Evolutionary conservation across 495 filamentous ascomycete species (phyloP).

Genomic region (Beverwykella pulmonaria): DNA sequence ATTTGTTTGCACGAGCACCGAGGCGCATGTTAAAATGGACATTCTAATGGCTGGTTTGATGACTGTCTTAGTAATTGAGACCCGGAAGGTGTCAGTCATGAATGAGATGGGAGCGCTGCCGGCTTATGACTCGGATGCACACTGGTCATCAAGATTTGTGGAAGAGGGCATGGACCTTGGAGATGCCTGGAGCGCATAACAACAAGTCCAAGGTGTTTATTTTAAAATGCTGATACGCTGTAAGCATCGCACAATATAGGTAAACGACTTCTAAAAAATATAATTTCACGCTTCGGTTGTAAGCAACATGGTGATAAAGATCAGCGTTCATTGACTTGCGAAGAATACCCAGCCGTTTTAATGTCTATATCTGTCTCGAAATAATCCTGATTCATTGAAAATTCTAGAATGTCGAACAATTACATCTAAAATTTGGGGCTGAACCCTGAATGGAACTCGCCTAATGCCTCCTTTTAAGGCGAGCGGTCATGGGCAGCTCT

Average conservation of each 20-base stretch:
- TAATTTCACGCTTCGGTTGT: too few species aligned
- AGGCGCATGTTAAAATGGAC: constrained; percentile 20
- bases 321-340: too few species aligned
- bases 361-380: too few species aligned
- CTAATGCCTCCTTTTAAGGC: neutral
- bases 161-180: constrained; percentile 9
- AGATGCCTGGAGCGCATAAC: neutral
- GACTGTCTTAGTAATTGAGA: constrained; percentile 13
- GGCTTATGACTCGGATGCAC: constrained; percentile 20
- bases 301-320: too few species aligned
- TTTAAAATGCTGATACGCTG: too few species aligned
- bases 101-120: constrained; percentile 14
- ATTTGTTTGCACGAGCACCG: constrained; percentile 6
- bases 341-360: too few species aligned
- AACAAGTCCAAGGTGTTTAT: too few species aligned
- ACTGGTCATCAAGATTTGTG: constrained; percentile 3
- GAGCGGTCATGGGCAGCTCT: neutral
- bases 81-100: constrained; percentile 11
- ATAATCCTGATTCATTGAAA: too few species aligned
- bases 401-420: too few species aligned
- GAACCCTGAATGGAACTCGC: neutral
- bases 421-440: too few species aligned
- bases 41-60: constrained; percentile 17
- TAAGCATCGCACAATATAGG: too few species aligned
- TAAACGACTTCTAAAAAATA: too few species aligned